Percentiles rank a stretch among this genome's conserved stretches.
phyloP scores from a whole-genome alignment of 202 grass and related monocot genomes.

The Dendrocalamus latiflorus region DNA sequence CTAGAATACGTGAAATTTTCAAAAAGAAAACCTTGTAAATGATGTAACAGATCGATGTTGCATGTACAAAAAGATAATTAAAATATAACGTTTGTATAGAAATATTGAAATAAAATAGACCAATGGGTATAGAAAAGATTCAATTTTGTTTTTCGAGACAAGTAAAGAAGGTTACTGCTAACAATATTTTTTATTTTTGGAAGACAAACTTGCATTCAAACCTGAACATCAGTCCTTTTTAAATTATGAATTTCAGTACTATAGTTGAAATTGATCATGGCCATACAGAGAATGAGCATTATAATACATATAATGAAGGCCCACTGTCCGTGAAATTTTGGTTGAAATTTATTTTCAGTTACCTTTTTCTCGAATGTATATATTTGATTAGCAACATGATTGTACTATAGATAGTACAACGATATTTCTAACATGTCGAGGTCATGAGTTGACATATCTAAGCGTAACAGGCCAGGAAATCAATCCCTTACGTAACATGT shows the following conservation, averaged over 20 bases:
- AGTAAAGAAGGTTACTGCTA: not conserved
- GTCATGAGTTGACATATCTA: not conserved
- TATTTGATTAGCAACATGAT: not conserved
- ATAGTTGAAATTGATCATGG: not conserved
- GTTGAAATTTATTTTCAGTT: not conserved
- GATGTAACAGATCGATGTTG: not conserved
- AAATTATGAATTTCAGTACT: not conserved
- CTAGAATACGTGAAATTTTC: not conserved
- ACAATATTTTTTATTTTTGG: not conserved
- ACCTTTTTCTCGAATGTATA: not conserved
- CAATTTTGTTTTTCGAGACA: too few species aligned
- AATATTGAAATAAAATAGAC: not conserved
- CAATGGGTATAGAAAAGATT: too few species aligned
- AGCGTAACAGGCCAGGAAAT: not conserved
- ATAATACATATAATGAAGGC: not conserved
- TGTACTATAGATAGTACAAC: not conserved
- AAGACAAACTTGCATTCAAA: not conserved
- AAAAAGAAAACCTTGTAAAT: not conserved
- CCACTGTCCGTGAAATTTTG: too few species aligned
- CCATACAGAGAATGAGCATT: not conserved
- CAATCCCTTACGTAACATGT: not conserved
- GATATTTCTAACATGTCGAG: not conserved
- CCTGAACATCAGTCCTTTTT: not conserved
- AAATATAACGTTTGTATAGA: not conserved
- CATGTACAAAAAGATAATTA: not conserved